A percentile compares a stretch with the other conserved stretches of the same genome.
Conservation (phyloP, 1,284 basidiomycete genomes). For the Microbotryum scabiosae region DNA sequence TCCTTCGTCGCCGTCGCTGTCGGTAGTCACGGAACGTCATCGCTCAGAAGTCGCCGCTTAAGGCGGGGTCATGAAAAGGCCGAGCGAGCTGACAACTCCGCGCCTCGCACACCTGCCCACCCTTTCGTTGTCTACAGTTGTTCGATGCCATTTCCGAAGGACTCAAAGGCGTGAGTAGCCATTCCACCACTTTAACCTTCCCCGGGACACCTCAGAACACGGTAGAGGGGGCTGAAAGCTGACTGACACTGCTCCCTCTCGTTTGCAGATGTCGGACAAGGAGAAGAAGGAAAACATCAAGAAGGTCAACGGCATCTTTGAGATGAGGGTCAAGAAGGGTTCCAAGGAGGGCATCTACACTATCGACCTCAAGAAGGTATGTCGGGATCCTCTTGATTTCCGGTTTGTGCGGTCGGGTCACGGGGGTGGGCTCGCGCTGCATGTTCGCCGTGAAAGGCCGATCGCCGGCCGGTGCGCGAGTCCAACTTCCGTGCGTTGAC, state of each 20-base stretch:
- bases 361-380: conserved; percentile 78
- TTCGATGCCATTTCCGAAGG: conserved; percentile 30
- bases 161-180: conserved; percentile 16
- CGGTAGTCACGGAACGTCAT: background rate
- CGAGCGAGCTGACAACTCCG: background rate
- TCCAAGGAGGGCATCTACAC: conserved; percentile 24
- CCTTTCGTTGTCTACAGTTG: conserved; percentile 20
- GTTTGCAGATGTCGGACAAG: conserved; percentile 22
- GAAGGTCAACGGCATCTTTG: conserved; percentile 36
- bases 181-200: fast-evolving
- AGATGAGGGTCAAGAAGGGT: conserved; percentile 40
- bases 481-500: no score
- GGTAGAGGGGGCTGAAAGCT: background rate
- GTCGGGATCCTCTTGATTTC: conserved; percentile 3
- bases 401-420: background rate
- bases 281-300: conserved; percentile 32
- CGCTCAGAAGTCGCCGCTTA: background rate
- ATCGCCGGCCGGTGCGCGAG: no score
- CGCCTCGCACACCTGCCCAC: background rate
- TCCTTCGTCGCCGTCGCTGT: background rate
- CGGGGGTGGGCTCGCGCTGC: background rate
- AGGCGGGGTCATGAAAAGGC: background rate
- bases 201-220: background rate
- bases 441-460: background rate
- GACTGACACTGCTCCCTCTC: background rate